Evolutionary conservation across 345 rosid genomes (phyloP).

Genomic region (Camelina sativa): DNA sequence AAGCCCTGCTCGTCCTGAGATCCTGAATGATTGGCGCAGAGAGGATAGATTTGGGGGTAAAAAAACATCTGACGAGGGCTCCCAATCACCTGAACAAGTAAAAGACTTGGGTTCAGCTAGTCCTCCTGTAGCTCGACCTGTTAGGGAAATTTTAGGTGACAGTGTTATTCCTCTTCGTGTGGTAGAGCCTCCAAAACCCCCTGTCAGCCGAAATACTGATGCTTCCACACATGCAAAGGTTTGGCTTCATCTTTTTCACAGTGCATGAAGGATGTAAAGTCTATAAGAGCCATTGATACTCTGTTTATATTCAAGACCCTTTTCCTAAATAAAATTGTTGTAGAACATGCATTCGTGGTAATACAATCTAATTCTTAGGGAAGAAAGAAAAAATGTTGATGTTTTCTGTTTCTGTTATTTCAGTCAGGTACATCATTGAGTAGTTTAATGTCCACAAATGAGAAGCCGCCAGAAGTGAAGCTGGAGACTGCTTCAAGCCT

Average conservation of each 20-base stretch:
- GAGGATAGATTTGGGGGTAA: conserved; percentile 89
- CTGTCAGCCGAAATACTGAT: conserved; percentile 57
- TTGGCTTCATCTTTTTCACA: conserved; percentile 30
- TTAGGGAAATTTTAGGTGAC: conserved; percentile 92
- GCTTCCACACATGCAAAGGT: conserved; percentile 65
- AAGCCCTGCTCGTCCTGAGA: conserved; percentile 62
- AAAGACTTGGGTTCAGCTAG: conserved; percentile 68
- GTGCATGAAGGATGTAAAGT: conserved; percentile 1
- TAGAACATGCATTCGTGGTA: neutral
- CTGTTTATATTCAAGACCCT: neutral
- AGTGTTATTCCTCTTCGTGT: conserved; percentile 74
- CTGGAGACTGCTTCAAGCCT: conserved; percentile 66
- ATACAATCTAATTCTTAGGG: neutral
- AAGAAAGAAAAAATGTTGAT: conserved; percentile 10
- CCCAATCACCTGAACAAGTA: conserved; percentile 67
- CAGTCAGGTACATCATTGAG: conserved; percentile 76
- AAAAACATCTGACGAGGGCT: conserved; percentile 41
- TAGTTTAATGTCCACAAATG: conserved; percentile 65
- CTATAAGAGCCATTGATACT: conserved; percentile 16
- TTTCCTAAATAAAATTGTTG: neutral
- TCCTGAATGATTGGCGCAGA: conserved; percentile 82
- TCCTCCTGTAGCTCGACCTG: conserved; percentile 84
- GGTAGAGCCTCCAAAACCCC: conserved; percentile 85
- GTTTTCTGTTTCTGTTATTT: conserved; percentile 36
- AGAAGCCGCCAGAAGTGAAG: conserved; percentile 72